These are phyloP conservation scores for Sporothrix phasma DNA, from an alignment of 2,329 filamentous ascomycete genomes.

Conservation along the genomic window DNA sequence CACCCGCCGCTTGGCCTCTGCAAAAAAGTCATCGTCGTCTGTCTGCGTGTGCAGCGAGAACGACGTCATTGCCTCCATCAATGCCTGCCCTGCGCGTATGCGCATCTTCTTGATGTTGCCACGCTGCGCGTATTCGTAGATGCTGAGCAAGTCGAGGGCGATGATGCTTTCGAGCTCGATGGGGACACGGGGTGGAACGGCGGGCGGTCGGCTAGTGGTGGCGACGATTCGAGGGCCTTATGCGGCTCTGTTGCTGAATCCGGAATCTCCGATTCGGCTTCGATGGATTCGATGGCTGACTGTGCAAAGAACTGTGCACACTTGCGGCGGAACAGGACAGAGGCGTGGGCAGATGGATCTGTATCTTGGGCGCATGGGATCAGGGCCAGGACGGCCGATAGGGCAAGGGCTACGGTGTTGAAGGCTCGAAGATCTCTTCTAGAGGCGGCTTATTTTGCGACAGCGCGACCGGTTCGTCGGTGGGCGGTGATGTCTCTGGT, in stretches of 20 bases:
- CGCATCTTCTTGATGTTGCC: slow-evolving; percentile 45
- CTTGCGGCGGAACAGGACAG: slow-evolving; percentile 34
- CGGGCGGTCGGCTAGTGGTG: slow-evolving; percentile 23
- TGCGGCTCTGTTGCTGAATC: slow-evolving; percentile 36
- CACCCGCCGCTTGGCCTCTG: slow-evolving; percentile 36
- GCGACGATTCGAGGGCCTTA: slow-evolving; percentile 31
- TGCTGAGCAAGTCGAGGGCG: slow-evolving; percentile 37
- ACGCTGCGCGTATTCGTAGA: slow-evolving; percentile 44
- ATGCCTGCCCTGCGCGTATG: slow-evolving; percentile 36
- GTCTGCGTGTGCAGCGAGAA: slow-evolving; percentile 33
- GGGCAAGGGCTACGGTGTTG: slow-evolving; percentile 35
- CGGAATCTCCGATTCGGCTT: slow-evolving; percentile 37
- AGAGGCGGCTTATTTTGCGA: slow-evolving; percentile 30
- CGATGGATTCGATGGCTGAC: slow-evolving; percentile 37
- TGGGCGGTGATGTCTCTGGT: slow-evolving; percentile 25
- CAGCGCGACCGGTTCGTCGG: slow-evolving; percentile 27
- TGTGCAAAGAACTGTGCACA: slow-evolving; percentile 41
- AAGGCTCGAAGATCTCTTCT: slow-evolving; percentile 30
- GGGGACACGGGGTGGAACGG: slow-evolving; percentile 36
- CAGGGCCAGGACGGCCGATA: slow-evolving; percentile 39
- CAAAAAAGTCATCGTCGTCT: slow-evolving; percentile 32
- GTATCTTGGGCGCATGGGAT: slow-evolving; percentile 35
- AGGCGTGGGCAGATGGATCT: slow-evolving; percentile 29
- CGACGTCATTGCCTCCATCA: slow-evolving; percentile 39
- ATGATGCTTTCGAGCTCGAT: slow-evolving; percentile 38